Evolutionary conservation across 306 rosid genomes (phyloP).

Genomic region (Vicia sativa): DNA sequence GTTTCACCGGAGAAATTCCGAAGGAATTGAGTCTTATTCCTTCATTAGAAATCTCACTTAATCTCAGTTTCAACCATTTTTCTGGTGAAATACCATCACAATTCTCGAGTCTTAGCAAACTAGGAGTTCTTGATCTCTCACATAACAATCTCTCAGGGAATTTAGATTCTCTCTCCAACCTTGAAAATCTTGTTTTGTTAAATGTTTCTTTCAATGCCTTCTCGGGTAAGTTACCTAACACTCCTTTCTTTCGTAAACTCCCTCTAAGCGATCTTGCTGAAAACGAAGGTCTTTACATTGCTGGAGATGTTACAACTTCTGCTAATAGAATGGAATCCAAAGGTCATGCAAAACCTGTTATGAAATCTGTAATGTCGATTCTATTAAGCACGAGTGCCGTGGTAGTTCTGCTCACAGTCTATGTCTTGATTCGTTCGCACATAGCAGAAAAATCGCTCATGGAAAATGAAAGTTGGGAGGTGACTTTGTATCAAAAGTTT

Average conservation of each 20-base stretch:
- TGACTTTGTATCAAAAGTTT: conserved; percentile 81
- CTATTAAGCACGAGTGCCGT: conserved; percentile 62
- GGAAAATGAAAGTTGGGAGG: conserved; percentile 68
- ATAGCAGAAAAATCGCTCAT: conserved; percentile 42
- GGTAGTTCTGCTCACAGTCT: conserved; percentile 65
- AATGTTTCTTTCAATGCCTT: conserved; percentile 82
- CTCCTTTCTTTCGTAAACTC: conserved; percentile 74
- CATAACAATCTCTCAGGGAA: conserved; percentile 84
- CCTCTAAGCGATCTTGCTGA: conserved; percentile 67
- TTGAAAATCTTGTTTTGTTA: conserved; percentile 78
- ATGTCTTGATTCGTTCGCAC: conserved; percentile 52
- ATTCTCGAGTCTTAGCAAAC: conserved; percentile 65
- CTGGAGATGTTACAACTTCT: conserved; percentile 48
- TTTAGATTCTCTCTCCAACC: conserved; percentile 56
- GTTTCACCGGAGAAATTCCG: conserved; percentile 81
- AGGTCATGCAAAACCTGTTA: conserved; percentile 44
- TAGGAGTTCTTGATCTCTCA: conserved; percentile 87
- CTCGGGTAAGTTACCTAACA: conserved; percentile 83
- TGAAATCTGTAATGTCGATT: conserved; percentile 63
- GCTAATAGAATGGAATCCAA: conserved; percentile 8
- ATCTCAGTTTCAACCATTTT: conserved; percentile 74
- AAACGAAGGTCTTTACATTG: conserved; percentile 70
- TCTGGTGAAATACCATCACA: conserved; percentile 80
- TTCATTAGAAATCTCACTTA: conserved; percentile 84
- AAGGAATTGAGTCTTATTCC: conserved; percentile 66